Evolutionary conservation across 1,284 basidiomycete species (phyloP).

Genomic region (Ceratobasidium sp.): DNA sequence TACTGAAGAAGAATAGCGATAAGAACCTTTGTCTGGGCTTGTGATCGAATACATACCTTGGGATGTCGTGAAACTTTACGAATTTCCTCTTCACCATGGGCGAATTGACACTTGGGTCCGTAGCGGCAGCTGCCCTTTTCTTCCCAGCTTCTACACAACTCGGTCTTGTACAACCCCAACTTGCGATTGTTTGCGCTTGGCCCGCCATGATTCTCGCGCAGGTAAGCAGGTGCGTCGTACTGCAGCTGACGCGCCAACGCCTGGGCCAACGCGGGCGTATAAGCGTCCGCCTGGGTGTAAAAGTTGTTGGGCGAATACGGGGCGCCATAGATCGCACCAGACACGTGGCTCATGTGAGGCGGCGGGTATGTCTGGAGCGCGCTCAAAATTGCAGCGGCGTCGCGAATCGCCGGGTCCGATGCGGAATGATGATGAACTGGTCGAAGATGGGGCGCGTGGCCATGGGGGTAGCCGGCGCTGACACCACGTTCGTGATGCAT

Average conservation of each 20-base stretch:
- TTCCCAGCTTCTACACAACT: conserved; percentile 90
- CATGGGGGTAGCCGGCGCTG: conserved; percentile 24
- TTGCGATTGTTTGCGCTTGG: conserved; percentile 89
- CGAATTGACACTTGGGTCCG: conserved; percentile 86
- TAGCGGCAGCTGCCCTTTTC: conserved; percentile 90
- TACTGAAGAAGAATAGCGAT: conserved; percentile 60
- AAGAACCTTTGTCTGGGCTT: not conserved
- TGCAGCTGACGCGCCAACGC: conserved; percentile 38
- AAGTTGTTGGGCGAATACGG: conserved; percentile 61
- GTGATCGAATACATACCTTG: conserved; percentile 62
- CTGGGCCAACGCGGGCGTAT: conserved; percentile 63
- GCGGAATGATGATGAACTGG: conserved; percentile 73
- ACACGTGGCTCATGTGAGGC: conserved; percentile 25
- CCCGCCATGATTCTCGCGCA: conserved; percentile 53
- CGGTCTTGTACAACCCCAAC: conserved; percentile 88
- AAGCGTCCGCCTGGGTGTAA: conserved; percentile 67
- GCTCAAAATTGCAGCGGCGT: conserved; percentile 57
- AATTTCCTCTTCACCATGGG: conserved; percentile 87
- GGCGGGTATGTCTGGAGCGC: conserved; percentile 32
- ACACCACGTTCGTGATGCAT: conserved; percentile 39
- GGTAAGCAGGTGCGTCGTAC: conserved; percentile 35
- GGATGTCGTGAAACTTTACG: conserved; percentile 82
- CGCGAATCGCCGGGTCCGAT: conserved; percentile 73
- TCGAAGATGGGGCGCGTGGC: conserved; percentile 26
- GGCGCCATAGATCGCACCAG: conserved; percentile 29